A percentile compares a stretch with the other conserved stretches of the same genome.
These are phyloP conservation scores for Saraca asoca DNA, from an alignment of 331 rosid species.

Conservation along the genomic window DNA sequence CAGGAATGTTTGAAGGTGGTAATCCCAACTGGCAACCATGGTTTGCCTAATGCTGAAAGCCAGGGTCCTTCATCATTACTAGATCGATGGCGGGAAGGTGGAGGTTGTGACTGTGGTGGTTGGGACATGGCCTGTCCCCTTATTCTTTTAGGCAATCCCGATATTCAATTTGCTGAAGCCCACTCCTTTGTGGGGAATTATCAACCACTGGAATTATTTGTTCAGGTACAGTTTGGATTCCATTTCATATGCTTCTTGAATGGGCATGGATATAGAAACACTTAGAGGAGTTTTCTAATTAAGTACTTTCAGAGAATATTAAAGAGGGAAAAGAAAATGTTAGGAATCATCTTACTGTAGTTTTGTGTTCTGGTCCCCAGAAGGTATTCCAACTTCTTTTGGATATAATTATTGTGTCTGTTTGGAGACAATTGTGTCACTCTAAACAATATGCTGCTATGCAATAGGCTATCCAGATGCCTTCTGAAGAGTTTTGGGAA, in stretches of 20 bases:
- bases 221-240: slow-evolving; percentile 71
- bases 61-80: slow-evolving; percentile 75
- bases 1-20: slow-evolving; percentile 73
- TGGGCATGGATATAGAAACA: slow-evolving; percentile 14
- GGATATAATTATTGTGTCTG: slow-evolving; percentile 6
- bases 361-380: too few species aligned
- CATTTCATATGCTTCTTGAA: slow-evolving; percentile 27
- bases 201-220: slow-evolving; percentile 63
- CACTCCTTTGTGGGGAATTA: slow-evolving; percentile 52
- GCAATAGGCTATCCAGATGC: too few species aligned
- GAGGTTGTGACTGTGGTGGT: slow-evolving; percentile 96
- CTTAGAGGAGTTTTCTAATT: background rate
- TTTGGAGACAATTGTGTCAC: too few species aligned
- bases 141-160: slow-evolving; percentile 66
- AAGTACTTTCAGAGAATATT: slow-evolving; percentile 2
- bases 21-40: slow-evolving; percentile 81
- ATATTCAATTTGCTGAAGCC: slow-evolving; percentile 49
- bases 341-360: background rate
- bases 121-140: slow-evolving; percentile 99
- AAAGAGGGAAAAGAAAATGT: background rate
- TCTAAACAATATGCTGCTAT: too few species aligned
- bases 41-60: slow-evolving; percentile 61
- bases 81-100: slow-evolving; percentile 82
- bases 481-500: too few species aligned
- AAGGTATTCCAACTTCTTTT: slow-evolving; percentile 19